Evolutionary conservation across 768 basidiomycete genomes (phyloP).

Genomic region (Ramaria sp.): DNA sequence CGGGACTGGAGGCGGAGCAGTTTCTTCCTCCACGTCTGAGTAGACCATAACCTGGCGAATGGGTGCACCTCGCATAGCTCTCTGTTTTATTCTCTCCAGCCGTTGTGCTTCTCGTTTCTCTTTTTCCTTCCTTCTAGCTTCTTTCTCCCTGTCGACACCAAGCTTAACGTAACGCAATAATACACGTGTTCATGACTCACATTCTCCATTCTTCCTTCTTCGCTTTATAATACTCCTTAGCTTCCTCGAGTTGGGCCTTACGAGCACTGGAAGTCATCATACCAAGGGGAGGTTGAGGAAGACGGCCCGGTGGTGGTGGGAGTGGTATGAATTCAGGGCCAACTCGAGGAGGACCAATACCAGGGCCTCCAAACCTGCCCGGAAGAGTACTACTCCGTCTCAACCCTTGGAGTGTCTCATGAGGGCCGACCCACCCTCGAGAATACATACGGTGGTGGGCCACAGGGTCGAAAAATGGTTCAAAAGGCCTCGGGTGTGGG

Average conservation of each 20-base stretch:
- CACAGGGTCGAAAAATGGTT: conserved; percentile 11
- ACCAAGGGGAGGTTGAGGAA: neutral
- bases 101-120: conserved; percentile 32
- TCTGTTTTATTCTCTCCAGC: conserved; percentile 13
- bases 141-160: conserved; percentile 35
- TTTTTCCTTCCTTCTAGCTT: conserved; percentile 51
- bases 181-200: neutral
- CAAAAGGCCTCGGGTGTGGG: conserved; percentile 13
- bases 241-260: conserved; percentile 40
- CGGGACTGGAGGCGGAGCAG: neutral
- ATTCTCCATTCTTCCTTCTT: conserved; percentile 7
- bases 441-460: conserved; percentile 13
- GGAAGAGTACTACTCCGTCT: conserved; percentile 2
- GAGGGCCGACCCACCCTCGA: conserved; percentile 4
- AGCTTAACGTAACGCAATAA: neutral
- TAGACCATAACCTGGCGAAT: neutral
- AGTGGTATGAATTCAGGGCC: neutral
- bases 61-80: conserved; percentile 15
- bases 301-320: neutral
- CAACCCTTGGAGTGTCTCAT: neutral
- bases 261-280: conserved; percentile 18
- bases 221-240: conserved; percentile 52
- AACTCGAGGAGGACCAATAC: neutral
- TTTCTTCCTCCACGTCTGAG: neutral
- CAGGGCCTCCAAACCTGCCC: conserved; percentile 1